These are phyloP conservation scores for Pelargonium australe DNA, from an alignment of 441 rosid genomes.

Conservation along the genomic window DNA sequence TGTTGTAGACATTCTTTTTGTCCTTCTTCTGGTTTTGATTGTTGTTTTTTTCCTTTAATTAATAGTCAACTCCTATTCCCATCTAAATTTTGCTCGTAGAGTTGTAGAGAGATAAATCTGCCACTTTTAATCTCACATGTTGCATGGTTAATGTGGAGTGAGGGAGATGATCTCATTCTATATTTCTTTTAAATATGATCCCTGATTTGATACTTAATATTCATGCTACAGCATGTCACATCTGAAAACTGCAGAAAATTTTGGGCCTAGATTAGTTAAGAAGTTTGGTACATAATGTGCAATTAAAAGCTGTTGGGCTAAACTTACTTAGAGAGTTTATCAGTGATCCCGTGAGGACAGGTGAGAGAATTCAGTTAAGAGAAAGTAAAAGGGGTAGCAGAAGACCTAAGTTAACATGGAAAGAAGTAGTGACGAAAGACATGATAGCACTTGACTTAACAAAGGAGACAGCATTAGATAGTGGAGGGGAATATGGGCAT, in stretches of 20 bases:
- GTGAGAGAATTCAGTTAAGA: no score
- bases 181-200: neutral
- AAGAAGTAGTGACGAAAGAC: no score
- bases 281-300: no score
- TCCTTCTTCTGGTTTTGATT: neutral
- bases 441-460: no score
- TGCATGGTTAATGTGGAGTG: neutral
- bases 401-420: no score
- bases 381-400: no score
- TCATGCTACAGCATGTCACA: neutral
- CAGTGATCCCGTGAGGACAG: no score
- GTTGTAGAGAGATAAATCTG: neutral
- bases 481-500: no score
- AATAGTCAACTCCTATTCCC: neutral
- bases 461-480: no score
- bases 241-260: neutral
- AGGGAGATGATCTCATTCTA: neutral
- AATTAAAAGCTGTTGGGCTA: no score
- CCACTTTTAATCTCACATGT: neutral
- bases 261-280: neutral
- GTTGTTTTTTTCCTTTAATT: neutral
- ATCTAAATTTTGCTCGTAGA: no score
- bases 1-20: neutral
- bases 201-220: neutral
- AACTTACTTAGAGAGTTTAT: no score